phyloP scores from a whole-genome alignment of 495 filamentous ascomycete species.

The Baudoinia panamericana region DNA sequence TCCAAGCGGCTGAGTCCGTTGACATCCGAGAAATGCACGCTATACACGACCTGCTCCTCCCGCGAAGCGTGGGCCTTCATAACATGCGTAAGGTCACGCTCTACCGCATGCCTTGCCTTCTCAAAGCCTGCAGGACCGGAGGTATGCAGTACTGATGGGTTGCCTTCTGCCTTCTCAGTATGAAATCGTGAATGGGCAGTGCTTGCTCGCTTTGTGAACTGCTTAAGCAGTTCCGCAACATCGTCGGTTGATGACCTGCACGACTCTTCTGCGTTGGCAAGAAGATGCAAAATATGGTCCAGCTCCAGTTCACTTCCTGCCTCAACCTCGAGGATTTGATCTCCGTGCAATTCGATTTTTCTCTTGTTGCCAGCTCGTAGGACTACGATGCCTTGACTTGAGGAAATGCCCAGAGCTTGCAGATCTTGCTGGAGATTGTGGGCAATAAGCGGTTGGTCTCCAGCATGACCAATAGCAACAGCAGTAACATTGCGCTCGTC shows the following conservation, averaged over 20 bases:
- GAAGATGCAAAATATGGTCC: slow-evolving; percentile 15
- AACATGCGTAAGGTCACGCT: slow-evolving; percentile 15
- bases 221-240: slow-evolving; percentile 12
- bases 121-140: slow-evolving; percentile 11
- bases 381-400: slow-evolving; percentile 12
- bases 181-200: slow-evolving; percentile 15
- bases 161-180: slow-evolving; percentile 15
- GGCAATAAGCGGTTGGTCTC: slow-evolving; percentile 7
- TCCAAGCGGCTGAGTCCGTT: slow-evolving; percentile 21
- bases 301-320: slow-evolving; percentile 11
- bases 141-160: slow-evolving; percentile 12
- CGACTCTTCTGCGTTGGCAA: slow-evolving; percentile 12
- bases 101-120: slow-evolving; percentile 17
- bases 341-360: slow-evolving; percentile 5
- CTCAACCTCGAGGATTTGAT: slow-evolving; percentile 14
- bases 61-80: slow-evolving; percentile 17
- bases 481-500: slow-evolving; percentile 18
- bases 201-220: slow-evolving; percentile 10
- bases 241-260: slow-evolving; percentile 13
- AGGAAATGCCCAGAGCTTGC: neutral
- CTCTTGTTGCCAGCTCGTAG: slow-evolving; percentile 9
- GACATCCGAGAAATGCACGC: slow-evolving; percentile 20
- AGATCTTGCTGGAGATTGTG: slow-evolving; percentile 13
- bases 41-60: slow-evolving; percentile 14
- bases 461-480: slow-evolving; percentile 10